Evolutionary conservation across 371 early-diverging fungal genomes (phyloP).

Genomic region (Funneliformis caledonium): DNA sequence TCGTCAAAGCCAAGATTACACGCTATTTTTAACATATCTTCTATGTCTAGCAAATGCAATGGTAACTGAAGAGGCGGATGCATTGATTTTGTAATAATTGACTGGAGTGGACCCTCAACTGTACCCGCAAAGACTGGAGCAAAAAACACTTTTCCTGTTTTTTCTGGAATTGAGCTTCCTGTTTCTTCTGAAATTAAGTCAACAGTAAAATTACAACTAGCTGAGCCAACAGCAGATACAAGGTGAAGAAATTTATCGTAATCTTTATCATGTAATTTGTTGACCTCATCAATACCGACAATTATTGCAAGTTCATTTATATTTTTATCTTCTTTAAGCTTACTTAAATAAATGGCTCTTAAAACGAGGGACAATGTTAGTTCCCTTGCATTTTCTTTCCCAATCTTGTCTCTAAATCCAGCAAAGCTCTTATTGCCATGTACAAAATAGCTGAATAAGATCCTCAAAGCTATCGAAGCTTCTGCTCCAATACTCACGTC

Average conservation of each 20-base stretch:
- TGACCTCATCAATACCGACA: slow-evolving; percentile 10
- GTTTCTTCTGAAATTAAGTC: too few relatives aligned
- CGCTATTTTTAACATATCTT: not conserved
- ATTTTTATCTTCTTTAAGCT: not conserved
- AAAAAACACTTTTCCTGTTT: not conserved
- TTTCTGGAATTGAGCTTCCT: too few relatives aligned
- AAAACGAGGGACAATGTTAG: not conserved
- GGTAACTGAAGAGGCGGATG: slow-evolving; percentile 11
- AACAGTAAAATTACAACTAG: too few relatives aligned
- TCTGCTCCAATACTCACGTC: not conserved
- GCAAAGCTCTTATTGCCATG: not conserved
- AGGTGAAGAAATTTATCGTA: not conserved
- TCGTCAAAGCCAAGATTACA: slow-evolving; percentile 13
- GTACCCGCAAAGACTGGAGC: slow-evolving; percentile 22
- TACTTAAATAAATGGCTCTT: not conserved
- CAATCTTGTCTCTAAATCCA: not conserved
- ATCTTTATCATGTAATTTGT: not conserved
- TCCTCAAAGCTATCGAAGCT: not conserved
- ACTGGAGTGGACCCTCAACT: not conserved
- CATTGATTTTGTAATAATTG: slow-evolving; percentile 25
- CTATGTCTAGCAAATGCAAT: not conserved
- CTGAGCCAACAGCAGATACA: not conserved
- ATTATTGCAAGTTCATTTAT: not conserved
- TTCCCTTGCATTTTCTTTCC: not conserved
- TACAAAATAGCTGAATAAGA: not conserved